Evolutionary conservation across 2,329 filamentous ascomycete genomes (phyloP), one percentile per base, ranked within the genome.

Genomic region (Ilyonectria destructans): DNA sequence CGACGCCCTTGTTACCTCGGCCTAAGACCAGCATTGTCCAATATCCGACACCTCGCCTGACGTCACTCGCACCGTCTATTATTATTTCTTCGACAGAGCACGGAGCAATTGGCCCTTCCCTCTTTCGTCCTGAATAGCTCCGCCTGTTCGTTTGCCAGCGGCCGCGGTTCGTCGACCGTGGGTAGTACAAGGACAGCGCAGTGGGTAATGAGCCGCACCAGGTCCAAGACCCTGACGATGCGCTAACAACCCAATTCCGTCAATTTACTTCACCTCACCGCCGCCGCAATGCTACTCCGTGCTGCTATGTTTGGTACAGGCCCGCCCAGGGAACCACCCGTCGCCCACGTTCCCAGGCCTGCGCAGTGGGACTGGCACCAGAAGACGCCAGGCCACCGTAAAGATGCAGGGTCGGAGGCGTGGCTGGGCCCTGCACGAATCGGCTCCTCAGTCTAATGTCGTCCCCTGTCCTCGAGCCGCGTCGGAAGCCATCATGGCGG

Each of bases 261-360:
- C 69, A 65, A 73, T n/a, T 43, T 17, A 8, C 67, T 51, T 70
- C 63, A 69, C 72, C 71, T 74, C 71, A 74, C 71, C 71, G 71
- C 71, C 67, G 62, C 55, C 43, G 52, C 60, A 67, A 48, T 33
- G 31, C 31, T 9, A 9, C 31, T 9, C 31, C 12, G 31, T 12
- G 12, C 31, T 12, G 31, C 31, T 33, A 26, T 26, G 26, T 26
- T 26, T 26, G 26, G 26, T 26, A 26, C 31, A 33, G 31, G 31
- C 62, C 55, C 48, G 54, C 49, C 51, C 23, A 37, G 21, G n/a
- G 19, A 6, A 46, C 45, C 45, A 46, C 5, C 10, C n/a, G 19
- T 19, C 19, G 19, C 31, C 31, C 10, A 37, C 31, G n/a, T 52
- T n/a, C 29, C 49, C 17, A 9, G 21, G 60, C 46, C 29, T 19